Evolutionary conservation across 129 eudicot species (phyloP).

Genomic region (Helichrysum umbraculigerum): DNA sequence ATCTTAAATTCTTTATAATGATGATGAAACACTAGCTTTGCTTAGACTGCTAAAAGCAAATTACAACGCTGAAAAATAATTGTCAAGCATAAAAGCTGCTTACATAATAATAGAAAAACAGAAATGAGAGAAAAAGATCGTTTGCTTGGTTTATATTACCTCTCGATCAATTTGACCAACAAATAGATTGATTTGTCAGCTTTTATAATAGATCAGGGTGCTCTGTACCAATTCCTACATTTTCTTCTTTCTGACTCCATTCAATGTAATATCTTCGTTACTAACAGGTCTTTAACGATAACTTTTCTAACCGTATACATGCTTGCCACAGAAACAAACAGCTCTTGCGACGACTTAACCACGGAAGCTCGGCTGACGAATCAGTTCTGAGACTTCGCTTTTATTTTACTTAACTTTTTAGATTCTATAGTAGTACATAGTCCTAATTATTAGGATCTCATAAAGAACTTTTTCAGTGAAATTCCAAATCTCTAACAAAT

Average conservation of each 20-base stretch:
- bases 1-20: too few relatives aligned
- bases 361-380: slow-evolving; percentile 22
- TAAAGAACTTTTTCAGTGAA: background rate
- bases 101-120: background rate
- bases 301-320: slow-evolving; percentile 12
- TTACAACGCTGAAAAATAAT: too few relatives aligned
- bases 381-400: slow-evolving; percentile 11
- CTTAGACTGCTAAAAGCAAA: too few relatives aligned
- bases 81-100: background rate
- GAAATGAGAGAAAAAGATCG: background rate
- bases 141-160: slow-evolving; percentile 39
- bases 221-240: slow-evolving; percentile 21
- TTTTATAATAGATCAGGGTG: slow-evolving; percentile 7
- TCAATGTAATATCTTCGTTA: slow-evolving; percentile 7
- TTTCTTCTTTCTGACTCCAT: slow-evolving; percentile 17
- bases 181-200: slow-evolving; percentile 25
- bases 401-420: slow-evolving; percentile 20
- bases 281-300: slow-evolving; percentile 25
- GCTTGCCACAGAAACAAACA: slow-evolving; percentile 22
- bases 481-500: slow-evolving; percentile 11
- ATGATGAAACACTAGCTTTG: too few relatives aligned
- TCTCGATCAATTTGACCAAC: slow-evolving; percentile 31
- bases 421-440: slow-evolving; percentile 5
- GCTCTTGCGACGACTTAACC: slow-evolving; percentile 28
- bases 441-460: background rate